These are phyloP conservation scores for Medakamo hakoo DNA, from an alignment of 139 green algal genomes.

Conservation along the genomic window DNA sequence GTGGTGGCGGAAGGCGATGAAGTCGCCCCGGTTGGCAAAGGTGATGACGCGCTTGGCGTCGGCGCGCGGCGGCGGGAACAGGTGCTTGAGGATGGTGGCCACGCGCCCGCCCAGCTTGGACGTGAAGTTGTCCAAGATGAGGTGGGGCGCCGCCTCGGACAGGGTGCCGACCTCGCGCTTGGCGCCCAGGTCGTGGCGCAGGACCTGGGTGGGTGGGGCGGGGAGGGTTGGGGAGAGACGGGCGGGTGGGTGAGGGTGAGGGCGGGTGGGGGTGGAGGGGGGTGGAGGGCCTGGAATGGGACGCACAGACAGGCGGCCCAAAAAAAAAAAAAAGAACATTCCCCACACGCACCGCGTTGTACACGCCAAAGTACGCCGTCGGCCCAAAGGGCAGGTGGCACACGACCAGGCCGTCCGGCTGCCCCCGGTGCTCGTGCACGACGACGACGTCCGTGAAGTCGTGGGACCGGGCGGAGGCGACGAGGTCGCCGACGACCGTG, in stretches of 20 bases:
- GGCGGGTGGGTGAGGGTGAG: too few species aligned
- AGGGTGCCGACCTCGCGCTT: constrained; percentile 78
- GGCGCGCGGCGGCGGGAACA: constrained; percentile 85
- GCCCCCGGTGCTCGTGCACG: constrained; percentile 91
- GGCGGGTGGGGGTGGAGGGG: too few species aligned
- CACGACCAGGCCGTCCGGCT: constrained; percentile 93
- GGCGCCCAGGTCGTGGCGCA: constrained; percentile 90
- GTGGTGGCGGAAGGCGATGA: constrained; percentile 87
- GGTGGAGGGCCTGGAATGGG: neutral
- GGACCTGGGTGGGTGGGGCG: too few species aligned
- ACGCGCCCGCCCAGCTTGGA: constrained; percentile 69
- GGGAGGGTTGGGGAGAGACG: too few species aligned
- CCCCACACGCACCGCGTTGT: constrained; percentile 54
- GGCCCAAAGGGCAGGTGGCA: constrained; percentile 95
- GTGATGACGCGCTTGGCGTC: constrained; percentile 82
- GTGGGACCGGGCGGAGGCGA: constrained; percentile 68
- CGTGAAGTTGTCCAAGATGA: constrained; percentile 84
- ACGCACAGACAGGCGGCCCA: neutral
- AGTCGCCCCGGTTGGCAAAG: constrained; percentile 74
- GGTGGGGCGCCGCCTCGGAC: constrained; percentile 83
- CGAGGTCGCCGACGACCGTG: constrained; percentile 64
- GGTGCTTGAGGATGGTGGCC: constrained; percentile 77
- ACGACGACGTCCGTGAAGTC: constrained; percentile 94
- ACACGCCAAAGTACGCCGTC: constrained; percentile 94
- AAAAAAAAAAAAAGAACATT: neutral